Evolutionary conservation across 2,329 filamentous ascomycete genomes (phyloP).

Genomic region (Microcyclospora pomicola): DNA sequence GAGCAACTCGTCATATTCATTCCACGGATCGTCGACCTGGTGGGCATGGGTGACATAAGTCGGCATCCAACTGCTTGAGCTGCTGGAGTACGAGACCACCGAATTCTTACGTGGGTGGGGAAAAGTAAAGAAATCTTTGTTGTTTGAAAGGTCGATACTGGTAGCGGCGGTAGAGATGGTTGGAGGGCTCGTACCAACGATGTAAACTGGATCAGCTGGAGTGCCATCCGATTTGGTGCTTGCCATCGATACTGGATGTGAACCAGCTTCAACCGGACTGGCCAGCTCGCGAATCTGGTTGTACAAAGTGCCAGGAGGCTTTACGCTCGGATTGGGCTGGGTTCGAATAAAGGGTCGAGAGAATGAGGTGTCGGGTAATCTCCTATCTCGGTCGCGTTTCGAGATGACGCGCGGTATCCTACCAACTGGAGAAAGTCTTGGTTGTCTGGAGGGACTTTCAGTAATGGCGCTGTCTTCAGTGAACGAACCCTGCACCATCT

Average conservation of each 20-base stretch:
- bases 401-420: constrained; percentile 74
- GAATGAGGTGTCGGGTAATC: constrained; percentile 63
- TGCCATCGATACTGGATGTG: constrained; percentile 16
- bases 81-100: constrained; percentile 40
- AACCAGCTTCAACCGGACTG: constrained; percentile 16
- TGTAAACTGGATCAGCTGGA: constrained; percentile 9
- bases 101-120: constrained; percentile 56
- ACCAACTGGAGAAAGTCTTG: constrained; percentile 61
- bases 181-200: constrained; percentile 8
- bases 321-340: constrained; percentile 24
- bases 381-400: constrained; percentile 46
- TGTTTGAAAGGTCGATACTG: constrained; percentile 11
- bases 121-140: constrained; percentile 58
- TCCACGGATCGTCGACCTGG: constrained; percentile 77
- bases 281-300: constrained; percentile 22
- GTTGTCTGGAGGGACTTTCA: constrained; percentile 20
- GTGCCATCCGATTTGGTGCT: constrained; percentile 14
- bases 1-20: constrained; percentile 82
- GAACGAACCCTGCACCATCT: constrained; percentile 10
- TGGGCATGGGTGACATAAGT: constrained; percentile 6
- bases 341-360: constrained; percentile 59
- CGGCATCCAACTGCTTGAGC: constrained; percentile 43
- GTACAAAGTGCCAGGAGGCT: constrained; percentile 16
- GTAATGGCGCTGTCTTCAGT: constrained; percentile 35
- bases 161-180: constrained; percentile 14